Conservation (phyloP, 192 early-diverging fungal genomes). For the Dissophora globulifera region DNA sequence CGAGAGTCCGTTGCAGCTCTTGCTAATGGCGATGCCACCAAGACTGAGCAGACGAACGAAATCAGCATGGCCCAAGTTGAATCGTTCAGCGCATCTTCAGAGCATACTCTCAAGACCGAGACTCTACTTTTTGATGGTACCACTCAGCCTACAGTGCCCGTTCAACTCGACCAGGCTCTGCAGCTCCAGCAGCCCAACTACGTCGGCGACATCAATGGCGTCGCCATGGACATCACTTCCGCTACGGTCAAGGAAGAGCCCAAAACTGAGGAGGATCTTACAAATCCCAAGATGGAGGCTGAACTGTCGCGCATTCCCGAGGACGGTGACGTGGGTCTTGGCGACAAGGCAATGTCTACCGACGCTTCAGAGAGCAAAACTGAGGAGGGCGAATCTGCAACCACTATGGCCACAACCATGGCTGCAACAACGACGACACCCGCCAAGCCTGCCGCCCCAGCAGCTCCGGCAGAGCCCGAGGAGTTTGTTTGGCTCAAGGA, state of each 20-base stretch:
- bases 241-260: not conserved
- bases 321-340: not conserved
- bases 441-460: not conserved
- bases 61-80: too few species aligned
- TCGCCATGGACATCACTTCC: constrained; percentile 4
- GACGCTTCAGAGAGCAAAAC: not conserved
- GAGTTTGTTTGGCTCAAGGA: constrained; percentile 67
- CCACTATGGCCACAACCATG: too few species aligned
- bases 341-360: not conserved
- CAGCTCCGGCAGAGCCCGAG: constrained; percentile 34
- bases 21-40: not conserved
- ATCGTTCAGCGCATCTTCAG: not conserved
- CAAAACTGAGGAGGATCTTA: not conserved
- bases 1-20: not conserved
- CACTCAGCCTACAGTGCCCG: too few species aligned
- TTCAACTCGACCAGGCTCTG: too few species aligned
- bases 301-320: too few species aligned
- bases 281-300: not conserved
- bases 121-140: constrained; percentile 2
- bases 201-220: not conserved
- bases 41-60: not conserved
- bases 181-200: not conserved
- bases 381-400: not conserved
- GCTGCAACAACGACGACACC: not conserved
- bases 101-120: not conserved